phyloP scores from a whole-genome alignment of 2,329 filamentous ascomycete genomes.

The Ilyonectria mors-panacis region DNA sequence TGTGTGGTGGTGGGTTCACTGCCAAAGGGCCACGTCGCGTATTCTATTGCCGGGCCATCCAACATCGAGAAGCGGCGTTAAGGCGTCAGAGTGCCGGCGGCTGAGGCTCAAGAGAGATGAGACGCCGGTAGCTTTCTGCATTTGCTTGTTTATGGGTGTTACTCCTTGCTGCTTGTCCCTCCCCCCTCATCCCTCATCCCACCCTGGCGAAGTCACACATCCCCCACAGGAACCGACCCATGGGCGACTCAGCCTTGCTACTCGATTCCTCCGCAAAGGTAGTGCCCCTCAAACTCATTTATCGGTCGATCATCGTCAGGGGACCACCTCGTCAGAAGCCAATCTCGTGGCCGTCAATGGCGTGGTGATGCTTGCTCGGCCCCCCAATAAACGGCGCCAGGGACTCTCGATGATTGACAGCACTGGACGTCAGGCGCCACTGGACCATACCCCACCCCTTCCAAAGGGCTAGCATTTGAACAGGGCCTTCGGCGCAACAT shows the following conservation, averaged over 20 bases:
- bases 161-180: constrained; percentile 20
- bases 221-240: neutral
- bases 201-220: neutral
- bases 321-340: constrained; percentile 42
- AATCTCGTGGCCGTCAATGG: constrained; percentile 36
- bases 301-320: constrained; percentile 45
- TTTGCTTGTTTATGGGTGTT: constrained; percentile 11
- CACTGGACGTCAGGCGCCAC: constrained; percentile 29
- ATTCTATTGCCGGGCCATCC: constrained; percentile 6
- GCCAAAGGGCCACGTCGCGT: constrained; percentile 22
- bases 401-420: constrained; percentile 24
- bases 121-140: constrained; percentile 18
- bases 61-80: constrained; percentile 36
- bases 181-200: neutral
- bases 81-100: constrained; percentile 36
- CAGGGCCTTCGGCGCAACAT: constrained; percentile 14
- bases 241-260: constrained; percentile 26
- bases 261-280: constrained; percentile 30
- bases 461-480: constrained; percentile 7
- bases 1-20: constrained; percentile 25
- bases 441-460: constrained; percentile 17
- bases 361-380: neutral
- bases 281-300: constrained; percentile 39
- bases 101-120: constrained; percentile 28
- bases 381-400: neutral